Evolutionary conservation across 805 yeast genomes (phyloP), one percentile per base, ranked within the genome.

Genomic region (Hanseniaspora taiwanica): DNA sequence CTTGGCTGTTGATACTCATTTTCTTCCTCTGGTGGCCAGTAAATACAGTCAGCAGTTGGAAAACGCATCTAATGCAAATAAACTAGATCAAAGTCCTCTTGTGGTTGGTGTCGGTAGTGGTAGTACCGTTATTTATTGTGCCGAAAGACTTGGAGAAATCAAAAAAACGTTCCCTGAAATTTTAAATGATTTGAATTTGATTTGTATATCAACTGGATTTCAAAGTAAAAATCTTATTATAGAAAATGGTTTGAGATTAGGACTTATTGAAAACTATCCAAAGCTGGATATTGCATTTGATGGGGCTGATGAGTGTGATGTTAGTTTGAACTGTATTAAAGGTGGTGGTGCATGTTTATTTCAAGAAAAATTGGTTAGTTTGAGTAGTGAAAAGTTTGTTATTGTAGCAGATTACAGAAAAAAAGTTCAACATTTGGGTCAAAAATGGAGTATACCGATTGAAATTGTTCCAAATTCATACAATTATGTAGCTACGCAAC

Each of bases 311-410:
- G 98, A 91, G 62, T 87, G 87, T 43, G 98, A 89, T 60, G 56
- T 73, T 4, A 56, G 69, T 17, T 68, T 91, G 51, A 83, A 86
- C 56, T 77, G 87, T 52, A 91, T 91, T 58, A 91, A 91, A 63
- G 99, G 99, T 49, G 99, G 99, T 37, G 99, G 99, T 33, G 99
- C 96, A 2, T 91, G 99, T 60, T 68, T 86, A 46, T 80, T 91
- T 64, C 98, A 89, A 64, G 99, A 91, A 60, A 91, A 91, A 63
- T 69, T 91, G 40, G 95, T 91, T 12, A 95, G 96, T 14, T 71
- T 74, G 42, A 75, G 84, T 45, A 76, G 96, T 3, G 65, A 72
- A 43, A 72, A 71, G 51, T 86, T 89, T 54, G 67, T 91, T 21
- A 70, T 89, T 17, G 96, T 91, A 39, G 98, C 97, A 2, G 98